Percentiles rank a stretch among this genome's conserved stretches.
These are phyloP conservation scores for Claviceps purpurea DNA, from an alignment of 2,329 filamentous ascomycete species.

Conservation along the genomic window DNA sequence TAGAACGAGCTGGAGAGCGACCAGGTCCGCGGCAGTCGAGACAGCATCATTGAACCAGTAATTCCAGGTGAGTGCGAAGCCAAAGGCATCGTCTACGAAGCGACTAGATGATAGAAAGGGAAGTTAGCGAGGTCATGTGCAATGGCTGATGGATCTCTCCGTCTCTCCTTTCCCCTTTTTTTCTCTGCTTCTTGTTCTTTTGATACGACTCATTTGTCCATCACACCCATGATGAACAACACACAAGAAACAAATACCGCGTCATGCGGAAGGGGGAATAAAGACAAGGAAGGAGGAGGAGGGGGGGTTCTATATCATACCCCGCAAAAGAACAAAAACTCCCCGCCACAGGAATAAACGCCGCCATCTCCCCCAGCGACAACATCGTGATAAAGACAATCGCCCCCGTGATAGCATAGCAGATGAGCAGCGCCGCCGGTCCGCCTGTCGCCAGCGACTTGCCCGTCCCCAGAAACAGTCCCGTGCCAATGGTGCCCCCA, in stretches of 20 bases:
- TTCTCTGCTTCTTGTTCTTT: not conserved
- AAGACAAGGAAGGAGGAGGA: not conserved
- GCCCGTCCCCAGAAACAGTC: conserved; percentile 49
- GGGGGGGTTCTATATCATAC: conserved; percentile 14
- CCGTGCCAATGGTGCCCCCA: conserved; percentile 45
- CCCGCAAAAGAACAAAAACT: conserved; percentile 37
- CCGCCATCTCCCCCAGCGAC: conserved; percentile 46
- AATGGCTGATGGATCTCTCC: not conserved
- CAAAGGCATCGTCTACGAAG: conserved; percentile 40
- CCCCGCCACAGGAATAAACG: conserved; percentile 36
- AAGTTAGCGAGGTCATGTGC: not conserved
- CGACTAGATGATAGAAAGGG: conserved; percentile 14
- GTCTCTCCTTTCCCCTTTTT: not conserved
- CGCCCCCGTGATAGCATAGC: conserved; percentile 40
- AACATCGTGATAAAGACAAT: conserved; percentile 49
- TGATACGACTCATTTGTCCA: not conserved
- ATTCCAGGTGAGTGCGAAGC: conserved; percentile 43
- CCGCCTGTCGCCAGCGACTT: conserved; percentile 46
- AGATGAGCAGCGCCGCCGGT: conserved; percentile 41
- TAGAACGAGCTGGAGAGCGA: conserved; percentile 37
- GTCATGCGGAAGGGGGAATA: not conserved
- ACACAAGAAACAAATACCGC: too few species aligned
- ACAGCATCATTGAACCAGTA: conserved; percentile 54
- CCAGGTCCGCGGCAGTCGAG: conserved; percentile 41
- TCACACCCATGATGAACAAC: too few species aligned